Base-by-base conservation (phyloP, 1,139 yeast species). In the Geotrichum aggregatum region DNA sequence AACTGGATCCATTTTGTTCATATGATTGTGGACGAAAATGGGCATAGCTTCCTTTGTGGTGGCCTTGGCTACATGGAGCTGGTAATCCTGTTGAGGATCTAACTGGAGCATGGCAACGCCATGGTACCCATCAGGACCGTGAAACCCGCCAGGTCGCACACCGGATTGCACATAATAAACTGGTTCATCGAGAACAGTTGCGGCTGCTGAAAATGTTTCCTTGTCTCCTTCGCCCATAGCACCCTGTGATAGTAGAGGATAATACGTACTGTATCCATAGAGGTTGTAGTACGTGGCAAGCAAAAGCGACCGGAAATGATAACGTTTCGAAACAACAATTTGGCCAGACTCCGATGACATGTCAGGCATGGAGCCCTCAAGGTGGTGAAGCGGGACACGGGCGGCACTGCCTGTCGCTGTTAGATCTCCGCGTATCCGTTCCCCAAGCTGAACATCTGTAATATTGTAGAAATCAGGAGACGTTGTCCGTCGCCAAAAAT, bases 221-320 rank as follows among this genome's bases (percentile, higher is more conserved):
- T 87, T 88, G 66, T 88, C 96, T 56, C 96, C 96, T 70, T 87
- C 95, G 42, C 96, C 96, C 54, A 83, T 85, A 0, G 87, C 80
- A 13, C 91, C 91, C 69, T 87, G 95, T 0, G 92, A 83, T 52
- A 88, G 78, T 45, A 88, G 75, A n/a, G 94, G 94, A 67, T 87
- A 88, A 64, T 78, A 88, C 70, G 82, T 81, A 16, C 77, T 76
- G 4, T 92, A 94, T 0, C 96, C 96, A 64, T 80, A 84, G 39
- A 85, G 68, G 64, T 87, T 88, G 69, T 87, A 88, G 68, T 87
- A 87, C 35, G 85, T 69, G 0, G 95, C 81, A 51, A 88, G 68
- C 50, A 87, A 66, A 52, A 87, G 68, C 10, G 87, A 80, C 58
- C 77, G 77, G 53, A 80, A 74, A 66, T 88, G 96, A 1, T 78